These are phyloP conservation scores for Entomophthora muscae DNA, from an alignment of 371 early-diverging fungal genomes.

Conservation along the genomic window DNA sequence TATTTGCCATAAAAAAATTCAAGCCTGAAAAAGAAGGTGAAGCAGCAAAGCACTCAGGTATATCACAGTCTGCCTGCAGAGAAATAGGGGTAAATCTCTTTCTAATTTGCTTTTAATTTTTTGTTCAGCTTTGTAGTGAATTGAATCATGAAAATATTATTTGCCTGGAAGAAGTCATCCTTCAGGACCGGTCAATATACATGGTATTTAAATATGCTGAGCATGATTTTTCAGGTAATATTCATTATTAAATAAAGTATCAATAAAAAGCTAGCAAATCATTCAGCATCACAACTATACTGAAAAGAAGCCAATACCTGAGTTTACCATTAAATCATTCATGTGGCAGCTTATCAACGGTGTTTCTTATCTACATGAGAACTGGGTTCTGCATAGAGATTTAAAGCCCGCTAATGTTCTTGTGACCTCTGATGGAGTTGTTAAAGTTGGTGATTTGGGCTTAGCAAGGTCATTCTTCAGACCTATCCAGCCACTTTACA, in stretches of 20 bases:
- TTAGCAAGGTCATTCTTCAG: slow-evolving; percentile 68
- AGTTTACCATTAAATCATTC: slow-evolving; percentile 67
- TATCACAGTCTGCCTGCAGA: slow-evolving; percentile 86
- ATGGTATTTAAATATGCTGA: slow-evolving; percentile 93
- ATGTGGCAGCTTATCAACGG: slow-evolving; percentile 86
- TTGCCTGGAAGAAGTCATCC: slow-evolving; percentile 60
- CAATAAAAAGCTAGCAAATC: slow-evolving; percentile 57
- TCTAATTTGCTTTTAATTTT: neutral
- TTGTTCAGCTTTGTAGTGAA: slow-evolving; percentile 60
- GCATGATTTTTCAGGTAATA: slow-evolving; percentile 71
- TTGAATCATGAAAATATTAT: slow-evolving; percentile 74
- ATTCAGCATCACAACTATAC: slow-evolving; percentile 60
- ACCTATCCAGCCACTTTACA: slow-evolving; percentile 55
- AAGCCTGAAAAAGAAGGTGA: slow-evolving; percentile 90
- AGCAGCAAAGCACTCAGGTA: slow-evolving; percentile 52
- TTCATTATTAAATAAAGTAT: too few species aligned
- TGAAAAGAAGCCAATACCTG: slow-evolving; percentile 58
- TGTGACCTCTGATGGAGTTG: slow-evolving; percentile 60
- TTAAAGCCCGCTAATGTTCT: slow-evolving; percentile 85
- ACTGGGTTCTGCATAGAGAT: slow-evolving; percentile 86
- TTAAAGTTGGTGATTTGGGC: slow-evolving; percentile 58
- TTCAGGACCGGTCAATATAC: slow-evolving; percentile 79
- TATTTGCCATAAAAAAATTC: slow-evolving; percentile 85
- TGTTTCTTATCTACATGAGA: slow-evolving; percentile 74
- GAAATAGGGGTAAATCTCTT: slow-evolving; percentile 56